Evolutionary conservation across 805 yeast species (phyloP), one percentile per base, ranked within the genome.

Genomic region (Pichia nanzhaoensis): DNA sequence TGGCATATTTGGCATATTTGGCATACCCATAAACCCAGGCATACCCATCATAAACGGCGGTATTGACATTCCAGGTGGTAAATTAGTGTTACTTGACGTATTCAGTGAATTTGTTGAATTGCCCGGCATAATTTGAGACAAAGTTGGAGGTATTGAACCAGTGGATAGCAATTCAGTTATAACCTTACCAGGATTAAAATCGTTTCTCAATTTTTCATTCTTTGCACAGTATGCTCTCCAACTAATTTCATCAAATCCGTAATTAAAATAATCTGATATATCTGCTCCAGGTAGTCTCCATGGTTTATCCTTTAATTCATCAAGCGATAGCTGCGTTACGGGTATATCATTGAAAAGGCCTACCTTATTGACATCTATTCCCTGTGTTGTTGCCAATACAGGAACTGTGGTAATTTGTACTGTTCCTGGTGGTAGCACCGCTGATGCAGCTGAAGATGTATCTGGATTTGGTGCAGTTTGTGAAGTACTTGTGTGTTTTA

Each of bases 281-380:
- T 93, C 97, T 3, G 96, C 95, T 33, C 98, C 99, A 1, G 98
- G 97, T 52, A 85, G 80, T 60, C 99, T 77, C 99, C 99, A 93
- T 8, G 99, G 99, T 67, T 95, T 95, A 53, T 89, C 95, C 52
- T 86, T 88, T 40, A 90, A 67, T 44, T 81, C 83, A 49, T 84
- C 91, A 10, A 91, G 73, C 49, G 85, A 83, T 12, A 91, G 72
- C 53, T 84, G 80, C 0, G 95, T 86, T 40, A 93, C 69, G 4
- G 95, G 95, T 54, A 78, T 74, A 3, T 95, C 97, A 42, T 89
- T 84, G 48, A 73, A 74, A 49, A 75, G 79, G 1, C 88, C 95
- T 17, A 84, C 80, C 35, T 76, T 75, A 55, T 84, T 78, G n/a
- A 88, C 72, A 54, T 87, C 89, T 14, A 84, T 66, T 42, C 71